Conservation (phyloP, 768 basidiomycete genomes). For the Pisolithus microcarpus region DNA sequence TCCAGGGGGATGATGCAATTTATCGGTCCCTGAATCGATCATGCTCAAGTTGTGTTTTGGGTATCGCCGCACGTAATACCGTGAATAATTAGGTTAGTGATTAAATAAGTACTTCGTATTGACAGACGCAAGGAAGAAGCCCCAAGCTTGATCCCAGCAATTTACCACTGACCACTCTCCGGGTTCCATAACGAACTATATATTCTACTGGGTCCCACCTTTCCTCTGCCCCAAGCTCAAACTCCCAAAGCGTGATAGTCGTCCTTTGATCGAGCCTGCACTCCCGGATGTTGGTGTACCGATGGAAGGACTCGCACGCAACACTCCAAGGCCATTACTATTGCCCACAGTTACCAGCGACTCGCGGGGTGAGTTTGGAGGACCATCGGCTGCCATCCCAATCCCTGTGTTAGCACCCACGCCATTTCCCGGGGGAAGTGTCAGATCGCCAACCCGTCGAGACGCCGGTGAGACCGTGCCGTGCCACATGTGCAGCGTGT, state of each 20-base stretch:
- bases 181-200: background rate
- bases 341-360: constrained; percentile 71
- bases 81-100: too few species aligned
- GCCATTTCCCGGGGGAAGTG: constrained; percentile 4
- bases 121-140: background rate
- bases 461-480: constrained; percentile 78
- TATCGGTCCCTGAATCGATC: too few species aligned
- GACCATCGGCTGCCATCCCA: constrained; percentile 14
- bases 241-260: constrained; percentile 73
- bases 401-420: constrained; percentile 32
- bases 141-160: background rate
- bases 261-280: constrained; percentile 61
- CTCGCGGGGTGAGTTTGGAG: constrained; percentile 51
- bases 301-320: constrained; percentile 33
- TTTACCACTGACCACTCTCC: background rate
- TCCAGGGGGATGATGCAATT: too few species aligned
- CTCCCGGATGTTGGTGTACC: constrained; percentile 63
- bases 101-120: background rate
- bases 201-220: background rate
- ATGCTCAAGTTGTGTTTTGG: too few species aligned
- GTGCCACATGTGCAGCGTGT: constrained; percentile 72
- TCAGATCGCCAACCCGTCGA: constrained; percentile 67
- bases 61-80: too few species aligned
- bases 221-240: constrained; percentile 39
- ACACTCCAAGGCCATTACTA: constrained; percentile 17